These are phyloP conservation scores for Aspergillus viridinutans DNA, from an alignment of 2,329 filamentous ascomycete genomes.

Conservation along the genomic window DNA sequence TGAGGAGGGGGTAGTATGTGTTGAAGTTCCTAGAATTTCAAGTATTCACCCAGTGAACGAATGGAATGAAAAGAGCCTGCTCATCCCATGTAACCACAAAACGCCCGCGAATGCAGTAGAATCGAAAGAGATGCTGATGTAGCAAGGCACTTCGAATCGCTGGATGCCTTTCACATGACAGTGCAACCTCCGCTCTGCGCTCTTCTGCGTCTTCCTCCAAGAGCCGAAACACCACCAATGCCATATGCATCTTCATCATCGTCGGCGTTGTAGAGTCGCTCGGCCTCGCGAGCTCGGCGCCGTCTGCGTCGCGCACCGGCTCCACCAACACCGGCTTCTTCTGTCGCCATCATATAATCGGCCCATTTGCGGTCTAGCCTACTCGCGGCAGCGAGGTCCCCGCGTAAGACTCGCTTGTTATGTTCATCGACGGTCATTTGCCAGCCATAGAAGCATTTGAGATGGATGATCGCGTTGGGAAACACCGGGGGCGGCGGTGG, in stretches of 20 bases:
- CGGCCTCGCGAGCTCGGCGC: conserved; percentile 74
- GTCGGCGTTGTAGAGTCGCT: conserved; percentile 74
- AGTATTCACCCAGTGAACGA: not conserved
- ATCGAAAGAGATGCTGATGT: not conserved
- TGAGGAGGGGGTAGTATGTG: not conserved
- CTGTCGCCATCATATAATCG: conserved; percentile 86
- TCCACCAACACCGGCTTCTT: conserved; percentile 66
- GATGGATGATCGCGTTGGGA: conserved; percentile 72
- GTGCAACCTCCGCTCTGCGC: conserved; percentile 61
- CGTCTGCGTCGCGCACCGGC: conserved; percentile 65
- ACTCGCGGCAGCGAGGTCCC: conserved; percentile 68
- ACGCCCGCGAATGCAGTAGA: not conserved
- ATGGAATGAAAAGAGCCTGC: not conserved
- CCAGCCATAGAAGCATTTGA: conserved; percentile 95
- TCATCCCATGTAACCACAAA: not conserved
- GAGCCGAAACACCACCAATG: conserved; percentile 30
- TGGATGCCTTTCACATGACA: conserved; percentile 54
- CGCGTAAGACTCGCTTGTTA: conserved; percentile 74
- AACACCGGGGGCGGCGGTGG: conserved; percentile 41
- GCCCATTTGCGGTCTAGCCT: conserved; percentile 89
- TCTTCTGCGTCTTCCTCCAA: conserved; percentile 53
- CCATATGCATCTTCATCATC: conserved; percentile 58
- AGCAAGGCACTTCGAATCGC: not conserved
- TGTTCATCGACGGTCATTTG: conserved; percentile 95
- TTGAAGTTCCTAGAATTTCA: conserved; percentile 11